A percentile compares a stretch with the other conserved stretches of the same genome.
Evolutionary conservation across 805 yeast genomes (phyloP).

Genomic region (Wickerhamiella australiensis): DNA sequence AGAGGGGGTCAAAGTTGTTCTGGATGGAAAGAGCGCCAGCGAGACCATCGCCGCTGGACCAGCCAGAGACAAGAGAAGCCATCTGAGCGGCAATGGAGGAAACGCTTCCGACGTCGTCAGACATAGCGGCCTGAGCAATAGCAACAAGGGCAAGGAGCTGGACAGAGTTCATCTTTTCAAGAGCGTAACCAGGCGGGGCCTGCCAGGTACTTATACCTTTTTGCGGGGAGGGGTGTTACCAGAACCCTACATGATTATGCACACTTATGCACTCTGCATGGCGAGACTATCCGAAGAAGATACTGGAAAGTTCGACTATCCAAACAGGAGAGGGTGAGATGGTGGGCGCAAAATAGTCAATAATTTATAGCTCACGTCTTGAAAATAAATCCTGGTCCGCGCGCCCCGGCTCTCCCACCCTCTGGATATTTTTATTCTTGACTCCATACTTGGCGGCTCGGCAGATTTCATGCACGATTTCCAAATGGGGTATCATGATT

Average conservation of each 20-base stretch:
- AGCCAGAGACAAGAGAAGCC: conserved; percentile 13
- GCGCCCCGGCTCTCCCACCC: too few relatives aligned
- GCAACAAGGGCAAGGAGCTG: conserved; percentile 19
- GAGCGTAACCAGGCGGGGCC: neutral
- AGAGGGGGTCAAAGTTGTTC: conserved; percentile 11
- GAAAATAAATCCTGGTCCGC: too few relatives aligned
- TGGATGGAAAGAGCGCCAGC: conserved; percentile 23
- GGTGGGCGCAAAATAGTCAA: too few relatives aligned
- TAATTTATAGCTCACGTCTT: too few relatives aligned
- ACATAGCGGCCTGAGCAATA: conserved; percentile 15
- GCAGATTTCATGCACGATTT: neutral
- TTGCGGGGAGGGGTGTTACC: neutral
- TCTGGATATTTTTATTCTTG: too few relatives aligned
- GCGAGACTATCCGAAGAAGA: neutral
- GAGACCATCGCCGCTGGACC: conserved; percentile 18
- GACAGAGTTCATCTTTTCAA: conserved; percentile 17
- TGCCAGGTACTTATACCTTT: neutral
- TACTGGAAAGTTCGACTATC: too few relatives aligned
- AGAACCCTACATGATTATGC: conserved; percentile 4
- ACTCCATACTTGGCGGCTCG: neutral
- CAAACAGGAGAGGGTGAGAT: too few relatives aligned
- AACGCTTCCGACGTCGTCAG: conserved; percentile 13
- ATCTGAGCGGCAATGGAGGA: conserved; percentile 12
- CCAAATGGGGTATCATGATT: neutral
- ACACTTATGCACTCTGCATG: neutral